Evolutionary conservation across 2,329 filamentous ascomycete species (phyloP).

Genomic region (Ophiostoma sp.): DNA sequence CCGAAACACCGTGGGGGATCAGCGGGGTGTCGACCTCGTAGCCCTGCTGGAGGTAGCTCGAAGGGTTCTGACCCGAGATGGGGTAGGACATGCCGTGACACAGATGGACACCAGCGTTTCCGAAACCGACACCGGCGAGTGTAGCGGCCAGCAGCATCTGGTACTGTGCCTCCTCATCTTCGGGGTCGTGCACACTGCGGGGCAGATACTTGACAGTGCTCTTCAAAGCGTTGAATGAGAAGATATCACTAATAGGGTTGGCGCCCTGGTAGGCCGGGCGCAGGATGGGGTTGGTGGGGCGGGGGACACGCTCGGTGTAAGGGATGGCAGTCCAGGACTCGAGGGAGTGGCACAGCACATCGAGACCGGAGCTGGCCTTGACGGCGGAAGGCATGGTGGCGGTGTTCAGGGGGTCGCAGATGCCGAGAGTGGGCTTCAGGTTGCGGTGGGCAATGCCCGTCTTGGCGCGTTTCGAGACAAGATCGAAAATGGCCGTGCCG

Average conservation of each 20-base stretch:
- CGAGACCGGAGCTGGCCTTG: slow-evolving; percentile 85
- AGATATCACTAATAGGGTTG: slow-evolving; percentile 97
- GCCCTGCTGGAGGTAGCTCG: slow-evolving; percentile 80
- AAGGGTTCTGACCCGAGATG: slow-evolving; percentile 88
- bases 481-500: slow-evolving; percentile 95
- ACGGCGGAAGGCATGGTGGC: slow-evolving; percentile 94
- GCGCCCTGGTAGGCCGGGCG: slow-evolving; percentile 94
- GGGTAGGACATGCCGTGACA: slow-evolving; percentile 91
- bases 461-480: slow-evolving; percentile 86
- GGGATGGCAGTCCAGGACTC: slow-evolving; percentile 99
- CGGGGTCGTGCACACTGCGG: slow-evolving; percentile 79
- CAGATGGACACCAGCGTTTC: slow-evolving; percentile 91
- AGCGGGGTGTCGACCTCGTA: slow-evolving; percentile 76
- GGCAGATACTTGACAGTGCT: slow-evolving; percentile 91
- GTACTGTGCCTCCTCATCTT: slow-evolving; percentile 87
- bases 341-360: slow-evolving; percentile 91
- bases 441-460: slow-evolving; percentile 95
- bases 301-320: slow-evolving; percentile 78
- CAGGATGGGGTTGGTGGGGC: slow-evolving; percentile 85
- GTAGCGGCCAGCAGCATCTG: slow-evolving; percentile 96
- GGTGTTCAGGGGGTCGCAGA: slow-evolving; percentile 84
- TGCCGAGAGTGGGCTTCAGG: slow-evolving; percentile 90
- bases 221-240: slow-evolving; percentile 81
- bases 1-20: slow-evolving; percentile 94
- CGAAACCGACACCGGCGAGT: slow-evolving; percentile 90